Base-by-base conservation (phyloP, 1,284 basidiomycete genomes). In the Apiotrichum mycotoxinovorans region DNA sequence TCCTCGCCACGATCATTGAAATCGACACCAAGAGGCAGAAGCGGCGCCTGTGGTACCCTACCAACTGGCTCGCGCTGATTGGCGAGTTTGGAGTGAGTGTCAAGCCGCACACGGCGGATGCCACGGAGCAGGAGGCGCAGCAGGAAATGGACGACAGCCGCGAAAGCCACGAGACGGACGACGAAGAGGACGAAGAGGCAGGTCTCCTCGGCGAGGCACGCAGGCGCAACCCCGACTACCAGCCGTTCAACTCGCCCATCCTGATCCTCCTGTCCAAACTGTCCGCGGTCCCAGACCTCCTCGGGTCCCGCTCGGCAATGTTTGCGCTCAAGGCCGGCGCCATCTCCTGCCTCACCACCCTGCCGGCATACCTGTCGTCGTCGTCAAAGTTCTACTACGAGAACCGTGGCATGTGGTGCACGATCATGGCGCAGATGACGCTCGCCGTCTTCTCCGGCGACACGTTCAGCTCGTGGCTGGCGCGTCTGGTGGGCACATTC, bases 261-360 rank as follows among this genome's bases (percentile, higher is more conserved):
- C 66, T 79, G 20, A 58, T 70, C 42, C 26, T 73, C 3, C 64
- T 79, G 1, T 66, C 73, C 9, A 58, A 61, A 18, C 37, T 75
- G 2, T 56, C 63, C 17, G 45, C 50, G 2, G 47, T 71, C 14
- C 52, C 65, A 0, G 69, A 75, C 25, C 40, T 73, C 8, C 55
- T 77, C 0, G 66, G 70, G 20, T 72, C 69, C 17, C 66, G 72
- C 22, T 76, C 78, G 51, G 74, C 60, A 27, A 76, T 91, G 57
- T 94, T 86, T 62, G 88, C 87, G 0, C 53, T 92, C 62, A 95
- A 95, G 74, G 89, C 87, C 0, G 89, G 84, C 0, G 62, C 86
- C 11, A 70, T 93, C 48, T 84, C 86, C 40, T 80, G 84, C 81
- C 57, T 75, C 40, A 71, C 71, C 4, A 67, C 70, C 8, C 50